Evolutionary conservation across 106 monocot species (phyloP).

Genomic region (Dendrobium catenatum): DNA sequence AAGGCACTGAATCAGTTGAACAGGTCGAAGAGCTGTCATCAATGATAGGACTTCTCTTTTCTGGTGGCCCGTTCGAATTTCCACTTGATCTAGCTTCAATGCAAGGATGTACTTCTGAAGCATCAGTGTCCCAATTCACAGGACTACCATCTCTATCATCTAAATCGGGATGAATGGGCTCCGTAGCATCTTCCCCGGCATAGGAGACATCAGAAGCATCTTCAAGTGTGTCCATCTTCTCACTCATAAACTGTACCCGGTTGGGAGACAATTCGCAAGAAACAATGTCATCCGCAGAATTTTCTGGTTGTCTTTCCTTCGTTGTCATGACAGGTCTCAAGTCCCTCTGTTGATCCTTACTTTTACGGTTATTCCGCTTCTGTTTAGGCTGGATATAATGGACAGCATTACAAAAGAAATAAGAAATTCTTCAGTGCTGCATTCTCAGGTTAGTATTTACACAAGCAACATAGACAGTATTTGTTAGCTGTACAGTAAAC

Average conservation of each 20-base stretch:
- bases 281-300: conserved; percentile 23
- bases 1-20: conserved; percentile 76
- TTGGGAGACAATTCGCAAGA: conserved; percentile 29
- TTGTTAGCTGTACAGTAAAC: too few relatives aligned
- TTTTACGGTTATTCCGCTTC: conserved; percentile 56
- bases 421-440: background rate
- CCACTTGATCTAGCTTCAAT: conserved; percentile 9
- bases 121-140: conserved; percentile 59
- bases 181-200: conserved; percentile 43
- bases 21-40: conserved; percentile 94
- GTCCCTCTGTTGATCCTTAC: conserved; percentile 65
- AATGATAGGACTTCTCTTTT: conserved; percentile 31
- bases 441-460: too few relatives aligned
- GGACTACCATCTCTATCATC: conserved; percentile 46
- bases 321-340: conserved; percentile 33
- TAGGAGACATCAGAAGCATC: conserved; percentile 68
- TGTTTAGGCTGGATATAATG: conserved; percentile 47
- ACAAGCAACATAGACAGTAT: too few relatives aligned
- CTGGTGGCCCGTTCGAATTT: background rate
- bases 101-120: conserved; percentile 38
- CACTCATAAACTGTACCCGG: conserved; percentile 9
- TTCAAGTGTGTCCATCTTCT: conserved; percentile 30
- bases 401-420: background rate
- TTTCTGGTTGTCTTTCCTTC: conserved; percentile 21
- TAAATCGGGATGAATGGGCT: conserved; percentile 38